Conservation (phyloP, 805 yeast species). For the Kodamaea restingae region DNA sequence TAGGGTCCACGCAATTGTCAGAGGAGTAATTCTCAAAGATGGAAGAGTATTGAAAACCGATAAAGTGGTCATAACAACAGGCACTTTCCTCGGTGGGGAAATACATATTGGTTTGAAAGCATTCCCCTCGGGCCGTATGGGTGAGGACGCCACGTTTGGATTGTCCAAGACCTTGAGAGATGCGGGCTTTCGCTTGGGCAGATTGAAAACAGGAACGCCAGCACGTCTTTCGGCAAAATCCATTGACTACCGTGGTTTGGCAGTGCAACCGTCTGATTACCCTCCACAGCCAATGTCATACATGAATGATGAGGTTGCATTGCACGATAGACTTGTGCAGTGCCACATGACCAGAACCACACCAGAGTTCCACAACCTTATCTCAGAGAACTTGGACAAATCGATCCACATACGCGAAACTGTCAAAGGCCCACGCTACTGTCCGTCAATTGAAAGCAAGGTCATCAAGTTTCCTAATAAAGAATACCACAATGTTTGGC, state of each 20-base stretch:
- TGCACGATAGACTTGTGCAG: conserved; percentile 52
- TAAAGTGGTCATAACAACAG: conserved; percentile 86
- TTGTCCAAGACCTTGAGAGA: conserved; percentile 70
- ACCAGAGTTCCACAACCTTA: conserved; percentile 62
- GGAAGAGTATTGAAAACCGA: conserved; percentile 59
- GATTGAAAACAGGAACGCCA: conserved; percentile 97
- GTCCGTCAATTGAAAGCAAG: conserved; percentile 95
- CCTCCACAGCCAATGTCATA: conserved; percentile 91
- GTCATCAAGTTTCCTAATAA: conserved; percentile 76
- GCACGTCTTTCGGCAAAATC: conserved; percentile 74
- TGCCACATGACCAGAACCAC: conserved; percentile 84
- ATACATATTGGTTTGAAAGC: conserved; percentile 82
- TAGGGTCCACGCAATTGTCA: conserved; percentile 43
- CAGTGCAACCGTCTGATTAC: conserved; percentile 72
- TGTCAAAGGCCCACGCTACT: conserved; percentile 93
- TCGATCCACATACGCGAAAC: conserved; percentile 90
- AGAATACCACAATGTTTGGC: conserved; percentile 78
- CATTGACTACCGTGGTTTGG: conserved; percentile 62
- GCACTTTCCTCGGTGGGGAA: conserved; percentile 92
- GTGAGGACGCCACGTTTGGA: conserved; percentile 89
- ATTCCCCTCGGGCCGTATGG: conserved; percentile 89
- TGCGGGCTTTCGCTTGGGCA: conserved; percentile 79
- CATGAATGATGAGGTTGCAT: conserved; percentile 63
- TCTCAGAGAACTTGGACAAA: conserved; percentile 67
- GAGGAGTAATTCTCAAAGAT: conserved; percentile 70